Evolutionary conservation across 129 eudicot genomes (phyloP), one percentile per base, ranked within the genome.

Genomic region (Solidago caesia): DNA sequence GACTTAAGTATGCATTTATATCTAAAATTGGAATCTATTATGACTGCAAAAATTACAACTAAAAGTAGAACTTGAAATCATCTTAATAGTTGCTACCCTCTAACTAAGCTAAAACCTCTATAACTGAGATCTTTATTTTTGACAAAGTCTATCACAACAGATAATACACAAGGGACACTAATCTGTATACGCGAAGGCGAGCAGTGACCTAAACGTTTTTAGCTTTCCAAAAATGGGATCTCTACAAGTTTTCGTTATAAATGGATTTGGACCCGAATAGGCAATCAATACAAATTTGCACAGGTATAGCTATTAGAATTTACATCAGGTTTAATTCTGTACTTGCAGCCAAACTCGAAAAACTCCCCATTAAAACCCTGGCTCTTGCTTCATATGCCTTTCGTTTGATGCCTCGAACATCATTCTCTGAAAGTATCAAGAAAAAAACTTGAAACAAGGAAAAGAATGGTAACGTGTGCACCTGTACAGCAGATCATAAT

Each of bases 301-400:
- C 67, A 75, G 41, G 51, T 4, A 9, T 68, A 57, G 75, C 83
- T 73, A 65, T 46, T 73, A 52, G 39, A 48, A 79, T 79, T 79
- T 79, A 79, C 79, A 79, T 14, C 68, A 64, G 66, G 58, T 71
- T 71, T 71, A 52, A 62, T 55, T 72, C 46, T 72, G 78, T 72
- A 79, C 83, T 79, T 79, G 74, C 69, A 72, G 61, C 47, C 68
- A 66, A 44, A 44, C 81, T 68, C 56, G 44, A 58, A 77, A 57
- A 44, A 33, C 39, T 7, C 57, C 74, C 10, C 46, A 15, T 73
- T 72, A 79, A 73, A 57, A 79, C 70, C 68, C 74, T 39, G 83
- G 79, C 74, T 79, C 83, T 79, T 79, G 83, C 58, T 79, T 79
- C 83, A 66, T 73, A 58, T 73, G 33, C 83, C 47, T 66, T 63